phyloP scores from a whole-genome alignment of 495 filamentous ascomycete genomes.

The Lasiosphaeria hispida region DNA sequence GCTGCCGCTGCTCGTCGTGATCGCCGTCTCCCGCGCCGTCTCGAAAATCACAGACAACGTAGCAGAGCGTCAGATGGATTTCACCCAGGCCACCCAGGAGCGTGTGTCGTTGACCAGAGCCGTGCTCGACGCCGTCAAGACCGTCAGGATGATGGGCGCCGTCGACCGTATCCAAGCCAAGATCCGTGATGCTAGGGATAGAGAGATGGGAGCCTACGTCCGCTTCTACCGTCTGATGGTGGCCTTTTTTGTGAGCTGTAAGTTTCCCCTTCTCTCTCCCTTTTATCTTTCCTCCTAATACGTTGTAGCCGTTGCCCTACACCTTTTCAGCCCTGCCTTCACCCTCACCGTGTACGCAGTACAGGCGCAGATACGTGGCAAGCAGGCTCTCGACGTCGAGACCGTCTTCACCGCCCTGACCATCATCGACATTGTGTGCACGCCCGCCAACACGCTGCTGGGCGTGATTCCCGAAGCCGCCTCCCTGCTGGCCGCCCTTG shows the following conservation, averaged over 20 bases:
- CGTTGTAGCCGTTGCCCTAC: not conserved
- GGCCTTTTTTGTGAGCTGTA: constrained; percentile 10
- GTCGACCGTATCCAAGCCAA: constrained; percentile 33
- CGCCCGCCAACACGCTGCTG: constrained; percentile 31
- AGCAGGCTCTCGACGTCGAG: constrained; percentile 15
- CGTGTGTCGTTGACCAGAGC: constrained; percentile 52
- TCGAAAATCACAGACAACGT: no score
- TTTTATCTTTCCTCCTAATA: constrained; percentile 1
- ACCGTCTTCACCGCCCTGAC: no score
- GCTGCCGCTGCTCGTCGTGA: no score
- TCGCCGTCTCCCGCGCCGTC: no score
- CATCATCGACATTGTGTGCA: no score
- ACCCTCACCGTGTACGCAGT: constrained; percentile 33
- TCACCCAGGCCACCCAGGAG: constrained; percentile 48
- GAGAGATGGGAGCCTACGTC: constrained; percentile 7
- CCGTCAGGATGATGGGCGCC: constrained; percentile 61
- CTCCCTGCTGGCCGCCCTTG: not conserved
- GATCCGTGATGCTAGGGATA: constrained; percentile 3
- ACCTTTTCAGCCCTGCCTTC: constrained; percentile 34
- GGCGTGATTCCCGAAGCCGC: constrained; percentile 18
- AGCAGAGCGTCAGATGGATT: constrained; percentile 39
- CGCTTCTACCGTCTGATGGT: constrained; percentile 3
- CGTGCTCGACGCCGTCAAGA: constrained; percentile 56
- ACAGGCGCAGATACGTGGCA: constrained; percentile 22
- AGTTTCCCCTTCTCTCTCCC: no score